phyloP scores from a whole-genome alignment of 2,329 filamentous ascomycete genomes.

The Sporothrix mexicana region DNA sequence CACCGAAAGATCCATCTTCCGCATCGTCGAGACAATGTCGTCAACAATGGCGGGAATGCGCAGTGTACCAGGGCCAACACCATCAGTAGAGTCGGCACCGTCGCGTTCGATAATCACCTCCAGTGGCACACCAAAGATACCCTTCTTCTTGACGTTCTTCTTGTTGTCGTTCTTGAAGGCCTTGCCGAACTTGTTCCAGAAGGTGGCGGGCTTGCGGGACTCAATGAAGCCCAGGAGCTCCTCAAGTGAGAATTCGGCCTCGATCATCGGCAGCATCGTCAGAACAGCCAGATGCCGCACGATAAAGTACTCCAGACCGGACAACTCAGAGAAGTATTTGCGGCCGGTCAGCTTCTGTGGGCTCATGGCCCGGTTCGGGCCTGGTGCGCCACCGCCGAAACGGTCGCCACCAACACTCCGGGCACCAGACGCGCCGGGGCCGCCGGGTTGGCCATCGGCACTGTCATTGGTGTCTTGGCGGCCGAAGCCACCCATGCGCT shows the following conservation, averaged over 20 bases:
- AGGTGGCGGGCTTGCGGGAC: conserved; percentile 83
- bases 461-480: conserved; percentile 64
- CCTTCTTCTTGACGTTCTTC: conserved; percentile 85
- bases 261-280: conserved; percentile 90
- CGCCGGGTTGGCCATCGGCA: conserved; percentile 57
- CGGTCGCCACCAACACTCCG: neutral
- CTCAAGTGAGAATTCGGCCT: conserved; percentile 89
- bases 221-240: conserved; percentile 93
- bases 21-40: conserved; percentile 91
- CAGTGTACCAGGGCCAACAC: conserved; percentile 87
- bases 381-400: conserved; percentile 40
- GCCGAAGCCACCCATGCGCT: conserved; percentile 78
- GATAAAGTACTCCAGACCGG: conserved; percentile 95
- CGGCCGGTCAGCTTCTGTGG: conserved; percentile 56
- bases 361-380: neutral
- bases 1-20: conserved; percentile 98
- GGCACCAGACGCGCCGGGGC: neutral
- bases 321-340: conserved; percentile 94
- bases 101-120: conserved; percentile 91
- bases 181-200: conserved; percentile 98
- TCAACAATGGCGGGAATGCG: conserved; percentile 95
- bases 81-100: conserved; percentile 96
- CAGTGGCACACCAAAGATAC: conserved; percentile 87
- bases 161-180: conserved; percentile 87
- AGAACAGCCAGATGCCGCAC: conserved; percentile 93